Base-by-base conservation (phyloP, 805 yeast species). In the Komagataella mondaviorum region DNA sequence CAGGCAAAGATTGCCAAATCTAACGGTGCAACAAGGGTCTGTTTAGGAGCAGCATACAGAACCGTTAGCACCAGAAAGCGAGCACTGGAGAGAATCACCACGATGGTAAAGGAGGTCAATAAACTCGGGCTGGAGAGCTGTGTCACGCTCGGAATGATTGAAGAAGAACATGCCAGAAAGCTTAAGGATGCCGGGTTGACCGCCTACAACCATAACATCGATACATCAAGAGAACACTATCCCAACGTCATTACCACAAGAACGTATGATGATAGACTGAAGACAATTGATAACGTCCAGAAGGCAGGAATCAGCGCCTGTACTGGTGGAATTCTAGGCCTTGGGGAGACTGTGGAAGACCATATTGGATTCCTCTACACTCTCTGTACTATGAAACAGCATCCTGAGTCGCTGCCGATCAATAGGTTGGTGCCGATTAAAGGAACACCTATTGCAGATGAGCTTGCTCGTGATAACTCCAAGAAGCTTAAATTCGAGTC, bases 31-130 rank as follows among this genome's bases (percentile, higher is more conserved):
- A 85, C 93, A 0, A 71, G 93, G 56, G 85, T 85, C 61, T 85
- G 93, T 61, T 77, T 85, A 81, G 93, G 93, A 48, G 88, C 91
- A 8, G 93, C 93, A 2, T 86, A 91, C 93, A 74, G 93, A 62
- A 91, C 84, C 55, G 85, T 85, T 93, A 69, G 70, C 49, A 91
- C 93, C 16, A 70, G 93, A 49, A 85, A 83, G 63, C 74, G 80
- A 16, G 88, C 84, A 1, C 61, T 85, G 55, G 76, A 73, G 53
- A 76, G 70, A 54, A 83, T 85, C 52, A 68, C 77, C 23, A 76
- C 77, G 49, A 85, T 85, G 90, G 81, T 85, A 39, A 62, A 68
- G 24, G 74, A 69, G 52, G 81, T 85, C 49, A 80, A 83, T 58
- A 81, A 76, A 22, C 63, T 85, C 63, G 80, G 82, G 0, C 69